A percentile compares a stretch with the other conserved stretches of the same genome.
Conservation (phyloP, 495 filamentous ascomycete species). For the Penicillium flavigenum region DNA sequence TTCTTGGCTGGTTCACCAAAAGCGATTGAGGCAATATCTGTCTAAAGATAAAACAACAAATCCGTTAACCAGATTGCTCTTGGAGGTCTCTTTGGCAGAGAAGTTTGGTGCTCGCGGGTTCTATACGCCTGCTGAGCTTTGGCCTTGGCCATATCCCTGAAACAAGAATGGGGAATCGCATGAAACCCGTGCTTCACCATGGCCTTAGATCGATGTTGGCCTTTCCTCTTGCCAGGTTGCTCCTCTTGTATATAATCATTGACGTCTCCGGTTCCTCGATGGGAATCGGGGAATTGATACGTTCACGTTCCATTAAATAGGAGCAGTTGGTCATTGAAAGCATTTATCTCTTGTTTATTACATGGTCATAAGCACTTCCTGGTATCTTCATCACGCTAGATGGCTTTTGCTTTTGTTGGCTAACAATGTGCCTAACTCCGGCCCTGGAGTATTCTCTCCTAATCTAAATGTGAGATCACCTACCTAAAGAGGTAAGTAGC, state of each 20-base stretch:
- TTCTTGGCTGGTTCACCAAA: slow-evolving; percentile 44
- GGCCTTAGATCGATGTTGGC: background rate
- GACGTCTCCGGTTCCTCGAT: slow-evolving; percentile 3
- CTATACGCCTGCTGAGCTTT: background rate
- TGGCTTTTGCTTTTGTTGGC: background rate
- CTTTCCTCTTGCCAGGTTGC: slow-evolving; percentile 8
- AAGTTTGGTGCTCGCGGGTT: background rate
- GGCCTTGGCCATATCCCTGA: background rate
- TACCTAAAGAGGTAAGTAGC: background rate
- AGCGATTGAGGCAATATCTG: slow-evolving; percentile 31
- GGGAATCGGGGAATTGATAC: slow-evolving; percentile 8
- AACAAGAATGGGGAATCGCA: background rate
- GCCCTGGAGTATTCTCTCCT: background rate
- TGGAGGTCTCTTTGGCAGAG: slow-evolving; percentile 8
- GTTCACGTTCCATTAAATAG: slow-evolving; percentile 10
- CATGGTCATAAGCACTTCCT: background rate
- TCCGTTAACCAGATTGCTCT: slow-evolving; percentile 7
- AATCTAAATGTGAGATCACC: background rate
- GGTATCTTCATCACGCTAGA: background rate
- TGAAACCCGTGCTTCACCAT: background rate
- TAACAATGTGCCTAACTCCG: background rate
- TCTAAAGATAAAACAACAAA: slow-evolving; percentile 23
- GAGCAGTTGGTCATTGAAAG: slow-evolving; percentile 17
- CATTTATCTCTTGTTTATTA: slow-evolving; percentile 13
- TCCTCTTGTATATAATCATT: slow-evolving; percentile 32